phyloP scores from a whole-genome alignment of 352 stramenopile genomes.

The Thalassiosira ordinaria region DNA sequence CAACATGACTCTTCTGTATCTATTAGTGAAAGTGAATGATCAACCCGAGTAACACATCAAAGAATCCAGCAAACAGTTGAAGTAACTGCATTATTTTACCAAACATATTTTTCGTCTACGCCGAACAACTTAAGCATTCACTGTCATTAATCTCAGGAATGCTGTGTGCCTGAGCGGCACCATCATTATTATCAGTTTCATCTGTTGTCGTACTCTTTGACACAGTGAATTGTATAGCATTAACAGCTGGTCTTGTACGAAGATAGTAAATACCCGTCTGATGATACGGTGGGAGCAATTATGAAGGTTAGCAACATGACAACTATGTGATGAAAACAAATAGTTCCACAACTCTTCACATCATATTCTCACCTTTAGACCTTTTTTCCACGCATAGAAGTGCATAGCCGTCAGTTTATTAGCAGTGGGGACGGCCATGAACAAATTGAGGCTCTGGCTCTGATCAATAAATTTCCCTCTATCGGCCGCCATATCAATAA shows the following conservation, averaged over 20 bases:
- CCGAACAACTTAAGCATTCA: conserved; percentile 73
- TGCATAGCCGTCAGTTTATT: conserved; percentile 96
- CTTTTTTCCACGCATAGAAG: conserved; percentile 97
- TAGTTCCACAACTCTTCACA: no score
- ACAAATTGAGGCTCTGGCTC: conserved; percentile 94
- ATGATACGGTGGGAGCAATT: not conserved
- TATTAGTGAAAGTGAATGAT: no score
- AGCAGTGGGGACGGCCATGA: conserved; percentile 92
- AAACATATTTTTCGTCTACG: conserved; percentile 7
- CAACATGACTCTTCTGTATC: no score
- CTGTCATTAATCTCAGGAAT: conserved; percentile 43
- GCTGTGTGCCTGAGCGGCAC: conserved; percentile 21
- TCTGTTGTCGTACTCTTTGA: conserved; percentile 63
- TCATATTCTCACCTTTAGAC: conserved; percentile 89
- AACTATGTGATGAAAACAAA: no score
- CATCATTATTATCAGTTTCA: not conserved
- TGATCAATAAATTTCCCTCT: conserved; percentile 86
- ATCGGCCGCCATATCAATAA: conserved; percentile 86
- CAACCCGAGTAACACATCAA: no score
- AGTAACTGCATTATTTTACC: not conserved
- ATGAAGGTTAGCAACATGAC: not conserved
- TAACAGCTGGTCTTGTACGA: conserved; percentile 94
- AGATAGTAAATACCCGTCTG: conserved; percentile 99
- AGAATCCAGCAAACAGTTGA: no score
- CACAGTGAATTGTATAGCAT: conserved; percentile 99